These are phyloP conservation scores for Boletus sp. DNA, from an alignment of 1,284 basidiomycete genomes.

Conservation along the genomic window DNA sequence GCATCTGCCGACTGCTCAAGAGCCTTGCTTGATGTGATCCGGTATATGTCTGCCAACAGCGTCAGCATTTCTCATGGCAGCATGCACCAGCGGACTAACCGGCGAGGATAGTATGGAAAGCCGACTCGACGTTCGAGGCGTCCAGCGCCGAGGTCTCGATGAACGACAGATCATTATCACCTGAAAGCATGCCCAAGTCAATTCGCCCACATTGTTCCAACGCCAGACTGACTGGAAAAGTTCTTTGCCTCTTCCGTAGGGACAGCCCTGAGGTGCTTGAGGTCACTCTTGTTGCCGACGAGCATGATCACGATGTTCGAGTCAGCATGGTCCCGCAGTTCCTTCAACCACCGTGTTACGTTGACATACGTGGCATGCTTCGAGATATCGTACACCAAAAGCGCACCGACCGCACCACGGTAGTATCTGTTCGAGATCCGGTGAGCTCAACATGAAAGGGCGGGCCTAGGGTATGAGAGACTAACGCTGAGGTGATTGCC, in stretches of 20 bases:
- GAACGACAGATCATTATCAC: slow-evolving; percentile 86
- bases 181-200: slow-evolving; percentile 35
- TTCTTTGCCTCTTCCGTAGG: slow-evolving; percentile 93
- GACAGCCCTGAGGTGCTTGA: slow-evolving; percentile 96
- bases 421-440: slow-evolving; percentile 75
- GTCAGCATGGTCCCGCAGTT: slow-evolving; percentile 93
- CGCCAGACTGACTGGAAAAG: slow-evolving; percentile 70
- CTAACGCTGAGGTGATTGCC: slow-evolving; percentile 96
- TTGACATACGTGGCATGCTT: slow-evolving; percentile 97
- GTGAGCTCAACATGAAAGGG: slow-evolving; percentile 5
- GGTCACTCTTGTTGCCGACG: slow-evolving; percentile 96
- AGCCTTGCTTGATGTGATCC: slow-evolving; percentile 88
- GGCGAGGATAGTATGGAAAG: slow-evolving; percentile 97
- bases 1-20: slow-evolving; percentile 81
- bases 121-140: slow-evolving; percentile 96
- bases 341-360: slow-evolving; percentile 98
- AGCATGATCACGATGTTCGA: slow-evolving; percentile 96
- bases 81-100: slow-evolving; percentile 53
- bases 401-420: slow-evolving; percentile 94
- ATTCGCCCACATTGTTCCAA: not conserved
- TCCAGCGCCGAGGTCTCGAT: slow-evolving; percentile 99
- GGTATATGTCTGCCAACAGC: slow-evolving; percentile 80
- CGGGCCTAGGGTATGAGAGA: slow-evolving; percentile 22
- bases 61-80: slow-evolving; percentile 10
- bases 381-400: slow-evolving; percentile 92